These are phyloP conservation scores for Suillus decipiens DNA, from an alignment of 768 basidiomycete species.

Conservation along the genomic window DNA sequence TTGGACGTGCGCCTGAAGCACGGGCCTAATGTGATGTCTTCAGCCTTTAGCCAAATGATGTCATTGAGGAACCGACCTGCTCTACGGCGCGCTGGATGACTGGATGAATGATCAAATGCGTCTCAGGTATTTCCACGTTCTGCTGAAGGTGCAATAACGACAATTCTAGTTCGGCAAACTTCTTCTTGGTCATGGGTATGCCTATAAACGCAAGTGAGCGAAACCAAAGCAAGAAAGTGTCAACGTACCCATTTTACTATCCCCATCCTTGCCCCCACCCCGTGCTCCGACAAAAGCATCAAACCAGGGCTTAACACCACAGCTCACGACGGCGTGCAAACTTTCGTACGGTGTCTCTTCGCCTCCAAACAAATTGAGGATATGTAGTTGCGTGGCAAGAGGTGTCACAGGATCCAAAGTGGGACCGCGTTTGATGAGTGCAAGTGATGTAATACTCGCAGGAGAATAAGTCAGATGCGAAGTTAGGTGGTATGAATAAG, in stretches of 20 bases:
- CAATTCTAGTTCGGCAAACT: constrained; percentile 96
- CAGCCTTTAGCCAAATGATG: constrained; percentile 11
- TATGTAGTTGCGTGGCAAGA: constrained; percentile 83
- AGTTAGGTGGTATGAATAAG: constrained; percentile 66
- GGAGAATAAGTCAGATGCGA: constrained; percentile 79
- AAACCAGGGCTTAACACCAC: constrained; percentile 97
- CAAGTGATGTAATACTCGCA: constrained; percentile 81
- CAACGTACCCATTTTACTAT: constrained; percentile 74
- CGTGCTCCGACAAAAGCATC: constrained; percentile 94
- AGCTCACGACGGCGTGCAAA: constrained; percentile 92
- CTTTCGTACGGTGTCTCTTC: constrained; percentile 94
- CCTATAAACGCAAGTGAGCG: constrained; percentile 38
- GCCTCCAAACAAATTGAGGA: constrained; percentile 88
- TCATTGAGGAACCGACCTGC: constrained; percentile 38
- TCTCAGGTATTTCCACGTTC: constrained; percentile 99
- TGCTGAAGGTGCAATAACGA: constrained; percentile 95
- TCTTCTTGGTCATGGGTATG: constrained; percentile 99
- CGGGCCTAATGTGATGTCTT: constrained; percentile 44
- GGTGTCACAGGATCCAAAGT: constrained; percentile 80
- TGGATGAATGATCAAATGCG: constrained; percentile 89
- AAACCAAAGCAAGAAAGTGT: background rate
- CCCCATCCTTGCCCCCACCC: constrained; percentile 71
- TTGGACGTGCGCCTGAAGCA: constrained; percentile 60
- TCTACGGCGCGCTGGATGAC: constrained; percentile 87
- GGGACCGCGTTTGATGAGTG: constrained; percentile 90